Evolutionary conservation across 768 basidiomycete genomes (phyloP).

Genomic region (Lentinula edodes): DNA sequence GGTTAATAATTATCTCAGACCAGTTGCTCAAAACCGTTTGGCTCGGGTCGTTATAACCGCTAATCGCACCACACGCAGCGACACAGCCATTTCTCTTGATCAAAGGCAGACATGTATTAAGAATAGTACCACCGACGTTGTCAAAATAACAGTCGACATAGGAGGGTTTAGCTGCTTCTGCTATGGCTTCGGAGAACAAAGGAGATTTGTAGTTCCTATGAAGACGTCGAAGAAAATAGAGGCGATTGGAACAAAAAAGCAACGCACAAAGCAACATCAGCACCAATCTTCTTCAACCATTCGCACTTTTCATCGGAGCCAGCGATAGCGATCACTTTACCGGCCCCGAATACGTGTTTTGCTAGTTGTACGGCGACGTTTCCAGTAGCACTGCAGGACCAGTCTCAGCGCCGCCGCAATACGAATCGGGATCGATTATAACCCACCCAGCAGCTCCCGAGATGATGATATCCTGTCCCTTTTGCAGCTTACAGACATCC

Average conservation of each 20-base stretch:
- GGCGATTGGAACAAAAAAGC: neutral
- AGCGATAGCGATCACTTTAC: neutral
- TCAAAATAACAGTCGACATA: constrained; percentile 3
- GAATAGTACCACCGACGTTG: neutral
- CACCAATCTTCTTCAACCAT: constrained; percentile 3
- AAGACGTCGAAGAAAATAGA: too few species aligned
- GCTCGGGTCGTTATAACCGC: neutral
- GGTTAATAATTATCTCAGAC: neutral
- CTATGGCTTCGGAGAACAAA: neutral
- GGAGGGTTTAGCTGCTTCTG: neutral
- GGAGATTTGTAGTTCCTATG: neutral
- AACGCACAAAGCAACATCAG: neutral
- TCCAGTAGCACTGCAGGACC: neutral
- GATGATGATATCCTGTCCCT: neutral
- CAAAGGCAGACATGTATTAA: neutral
- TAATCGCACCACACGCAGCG: neutral
- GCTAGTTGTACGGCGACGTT: constrained; percentile 1
- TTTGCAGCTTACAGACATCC: neutral
- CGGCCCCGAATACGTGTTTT: neutral
- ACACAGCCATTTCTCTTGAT: neutral
- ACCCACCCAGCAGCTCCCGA: constrained; percentile 1
- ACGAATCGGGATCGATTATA: neutral
- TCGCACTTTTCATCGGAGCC: constrained; percentile 2
- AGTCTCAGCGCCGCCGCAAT: neutral
- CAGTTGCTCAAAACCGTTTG: neutral